phyloP scores from a whole-genome alignment of 805 yeast species.

The Ogataea zsoltii region DNA sequence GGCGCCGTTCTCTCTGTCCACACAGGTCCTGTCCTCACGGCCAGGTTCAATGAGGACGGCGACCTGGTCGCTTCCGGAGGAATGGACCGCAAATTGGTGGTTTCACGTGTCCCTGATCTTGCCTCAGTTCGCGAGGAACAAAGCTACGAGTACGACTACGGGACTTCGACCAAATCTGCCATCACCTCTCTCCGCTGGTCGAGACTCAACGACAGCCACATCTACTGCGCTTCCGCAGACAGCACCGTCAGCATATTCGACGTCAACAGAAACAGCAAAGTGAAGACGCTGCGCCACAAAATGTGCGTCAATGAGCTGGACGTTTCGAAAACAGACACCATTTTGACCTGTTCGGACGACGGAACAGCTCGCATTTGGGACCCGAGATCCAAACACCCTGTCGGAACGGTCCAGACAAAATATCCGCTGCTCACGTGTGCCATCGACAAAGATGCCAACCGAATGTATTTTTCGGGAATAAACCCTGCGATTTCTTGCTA shows the following conservation, averaged over 20 bases:
- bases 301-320: slow-evolving; percentile 56
- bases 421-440: slow-evolving; percentile 61
- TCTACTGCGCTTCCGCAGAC: slow-evolving; percentile 63
- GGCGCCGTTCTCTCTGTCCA: slow-evolving; percentile 43
- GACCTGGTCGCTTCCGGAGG: slow-evolving; percentile 62
- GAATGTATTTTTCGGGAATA: slow-evolving; percentile 62
- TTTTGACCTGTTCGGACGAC: slow-evolving; percentile 66
- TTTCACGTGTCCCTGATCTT: slow-evolving; percentile 31
- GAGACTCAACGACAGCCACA: slow-evolving; percentile 38
- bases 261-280: slow-evolving; percentile 51
- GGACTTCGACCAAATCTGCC: slow-evolving; percentile 54
- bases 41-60: slow-evolving; percentile 55
- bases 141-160: slow-evolving; percentile 13
- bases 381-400: slow-evolving; percentile 48
- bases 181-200: slow-evolving; percentile 62
- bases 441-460: slow-evolving; percentile 39
- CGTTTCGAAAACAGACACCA: slow-evolving; percentile 29
- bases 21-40: slow-evolving; percentile 31
- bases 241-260: slow-evolving; percentile 64
- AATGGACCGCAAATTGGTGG: slow-evolving; percentile 46
- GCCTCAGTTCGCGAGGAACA: slow-evolving; percentile 15
- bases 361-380: slow-evolving; percentile 68
- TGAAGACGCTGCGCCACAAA: slow-evolving; percentile 45
- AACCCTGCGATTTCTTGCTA: slow-evolving; percentile 63
- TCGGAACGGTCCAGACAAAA: slow-evolving; percentile 33